Conservation (phyloP, 495 filamentous ascomycete species). For the Cladorrhinum samala region DNA sequence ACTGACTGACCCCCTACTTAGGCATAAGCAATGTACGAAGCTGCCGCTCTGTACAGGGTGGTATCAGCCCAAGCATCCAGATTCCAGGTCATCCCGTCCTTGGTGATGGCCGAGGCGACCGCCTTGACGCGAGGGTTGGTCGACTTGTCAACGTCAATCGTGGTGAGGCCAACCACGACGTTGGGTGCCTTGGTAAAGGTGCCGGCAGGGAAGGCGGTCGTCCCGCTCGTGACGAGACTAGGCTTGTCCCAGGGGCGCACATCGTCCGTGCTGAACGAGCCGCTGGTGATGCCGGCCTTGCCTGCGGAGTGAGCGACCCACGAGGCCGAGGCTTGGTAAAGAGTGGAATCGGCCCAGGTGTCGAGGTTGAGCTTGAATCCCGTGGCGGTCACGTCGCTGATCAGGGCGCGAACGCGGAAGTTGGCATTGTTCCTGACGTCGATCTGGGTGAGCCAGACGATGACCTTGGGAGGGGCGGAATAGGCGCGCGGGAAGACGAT, state of each 20-base stretch:
- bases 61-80: not conserved
- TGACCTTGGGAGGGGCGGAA: not conserved
- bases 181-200: not conserved
- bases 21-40: not conserved
- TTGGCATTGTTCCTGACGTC: conserved; percentile 4
- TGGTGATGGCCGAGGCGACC: not conserved
- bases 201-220: not conserved
- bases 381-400: not conserved
- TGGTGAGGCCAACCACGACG: not conserved
- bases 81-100: not conserved
- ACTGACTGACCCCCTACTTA: not conserved
- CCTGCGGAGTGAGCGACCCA: not conserved
- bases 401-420: not conserved
- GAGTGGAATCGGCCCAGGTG: not conserved
- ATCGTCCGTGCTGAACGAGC: not conserved
- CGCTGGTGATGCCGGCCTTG: not conserved
- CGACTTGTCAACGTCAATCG: not conserved
- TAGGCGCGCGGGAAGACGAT: conserved; percentile 3
- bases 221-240: not conserved
- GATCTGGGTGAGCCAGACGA: conserved; percentile 7
- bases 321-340: not conserved
- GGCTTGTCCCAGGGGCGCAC: not conserved
- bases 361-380: conserved; percentile 3
- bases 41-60: not conserved
- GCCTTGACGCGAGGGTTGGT: not conserved